phyloP scores from a whole-genome alignment of 495 filamentous ascomycete species.

The Xylaria bambusicola region DNA sequence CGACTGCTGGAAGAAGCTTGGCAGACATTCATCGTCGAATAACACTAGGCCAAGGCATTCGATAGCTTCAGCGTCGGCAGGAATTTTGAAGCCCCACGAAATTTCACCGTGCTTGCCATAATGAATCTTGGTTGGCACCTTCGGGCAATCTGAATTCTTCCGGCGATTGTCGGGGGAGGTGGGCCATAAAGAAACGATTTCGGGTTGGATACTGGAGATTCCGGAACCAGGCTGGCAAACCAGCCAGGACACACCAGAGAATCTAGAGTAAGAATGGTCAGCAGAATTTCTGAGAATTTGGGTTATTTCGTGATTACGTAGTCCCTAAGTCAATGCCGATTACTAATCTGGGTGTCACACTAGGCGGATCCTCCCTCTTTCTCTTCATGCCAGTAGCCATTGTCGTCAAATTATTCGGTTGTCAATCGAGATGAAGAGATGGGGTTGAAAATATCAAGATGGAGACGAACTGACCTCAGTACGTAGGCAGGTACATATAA shows the following conservation, averaged over 20 bases:
- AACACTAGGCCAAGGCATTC: conserved; percentile 57
- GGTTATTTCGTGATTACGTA: conserved; percentile 26
- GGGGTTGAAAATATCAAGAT: no score
- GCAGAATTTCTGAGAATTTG: background rate
- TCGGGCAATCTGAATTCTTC: background rate
- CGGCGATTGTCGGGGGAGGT: background rate
- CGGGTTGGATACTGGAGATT: background rate
- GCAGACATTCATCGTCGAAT: background rate
- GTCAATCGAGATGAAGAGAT: background rate
- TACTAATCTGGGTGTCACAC: no score
- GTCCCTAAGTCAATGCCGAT: conserved; percentile 51
- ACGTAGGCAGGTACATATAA: no score
- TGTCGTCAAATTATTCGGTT: no score
- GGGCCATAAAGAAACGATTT: background rate
- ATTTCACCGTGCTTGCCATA: conserved; percentile 29
- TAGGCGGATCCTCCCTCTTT: no score
- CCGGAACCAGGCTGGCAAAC: conserved; percentile 41
- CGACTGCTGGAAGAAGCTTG: conserved; percentile 27
- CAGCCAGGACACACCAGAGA: conserved; percentile 51
- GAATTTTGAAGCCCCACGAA: conserved; percentile 56
- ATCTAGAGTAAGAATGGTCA: conserved; percentile 20
- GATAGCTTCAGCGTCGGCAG: conserved; percentile 39
- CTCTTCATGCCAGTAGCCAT: no score
- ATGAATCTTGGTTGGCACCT: conserved; percentile 1
- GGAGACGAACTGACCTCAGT: no score